phyloP scores from a whole-genome alignment of 106 monocot genomes.

The Cymbidium sinense region DNA sequence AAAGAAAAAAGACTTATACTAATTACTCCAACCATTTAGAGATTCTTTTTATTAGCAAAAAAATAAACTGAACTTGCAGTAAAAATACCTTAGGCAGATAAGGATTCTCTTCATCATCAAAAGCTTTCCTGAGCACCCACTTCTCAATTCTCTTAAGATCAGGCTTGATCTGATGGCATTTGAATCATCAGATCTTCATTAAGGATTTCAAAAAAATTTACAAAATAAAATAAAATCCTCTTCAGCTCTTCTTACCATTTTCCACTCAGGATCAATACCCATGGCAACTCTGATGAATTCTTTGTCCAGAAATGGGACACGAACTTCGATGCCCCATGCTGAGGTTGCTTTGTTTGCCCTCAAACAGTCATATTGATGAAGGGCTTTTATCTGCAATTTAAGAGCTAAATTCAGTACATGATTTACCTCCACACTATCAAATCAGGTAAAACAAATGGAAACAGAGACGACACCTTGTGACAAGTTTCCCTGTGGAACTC shows the following conservation, averaged over 20 bases:
- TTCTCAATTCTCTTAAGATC: constrained; percentile 54
- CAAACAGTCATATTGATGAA: constrained; percentile 63
- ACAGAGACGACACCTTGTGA: constrained; percentile 16
- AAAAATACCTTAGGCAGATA: constrained; percentile 54
- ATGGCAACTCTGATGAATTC: constrained; percentile 53
- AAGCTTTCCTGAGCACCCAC: constrained; percentile 57
- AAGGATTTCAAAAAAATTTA: background rate
- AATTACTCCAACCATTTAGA: background rate
- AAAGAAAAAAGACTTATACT: background rate
- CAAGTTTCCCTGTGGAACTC: constrained; percentile 61
- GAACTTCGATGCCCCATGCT: constrained; percentile 58
- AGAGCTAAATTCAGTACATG: background rate
- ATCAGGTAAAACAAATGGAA: too few relatives aligned
- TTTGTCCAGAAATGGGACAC: constrained; percentile 66
- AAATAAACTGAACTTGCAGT: background rate
- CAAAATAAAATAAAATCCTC: background rate
- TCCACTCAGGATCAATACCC: constrained; percentile 63
- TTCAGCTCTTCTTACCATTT: constrained; percentile 26
- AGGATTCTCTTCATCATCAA: constrained; percentile 55
- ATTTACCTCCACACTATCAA: background rate
- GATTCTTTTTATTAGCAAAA: background rate
- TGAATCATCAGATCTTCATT: background rate
- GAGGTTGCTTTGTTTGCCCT: constrained; percentile 60
- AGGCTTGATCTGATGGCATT: constrained; percentile 35
- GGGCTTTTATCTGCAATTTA: constrained; percentile 45